A percentile compares a stretch with the other conserved stretches of the same genome.
These are phyloP conservation scores for Amauroascus verrucosus DNA, from an alignment of 2,329 filamentous ascomycete genomes.

Conservation along the genomic window DNA sequence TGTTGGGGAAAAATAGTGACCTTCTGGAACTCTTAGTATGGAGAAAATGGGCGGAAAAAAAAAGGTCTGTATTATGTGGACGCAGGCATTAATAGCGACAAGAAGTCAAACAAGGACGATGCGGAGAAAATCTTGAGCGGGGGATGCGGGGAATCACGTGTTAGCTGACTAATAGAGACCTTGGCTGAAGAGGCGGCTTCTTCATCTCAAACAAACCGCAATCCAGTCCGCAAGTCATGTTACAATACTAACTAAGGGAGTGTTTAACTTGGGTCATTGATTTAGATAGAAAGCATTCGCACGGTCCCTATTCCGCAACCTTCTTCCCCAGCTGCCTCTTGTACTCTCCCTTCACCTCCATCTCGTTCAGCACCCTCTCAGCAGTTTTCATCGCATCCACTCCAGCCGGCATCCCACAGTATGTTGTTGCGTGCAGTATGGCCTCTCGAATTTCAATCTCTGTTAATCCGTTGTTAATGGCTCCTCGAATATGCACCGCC, in stretches of 20 bases:
- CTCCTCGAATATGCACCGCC: slow-evolving; percentile 52
- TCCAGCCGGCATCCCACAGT: slow-evolving; percentile 46
- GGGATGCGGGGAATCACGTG: slow-evolving; percentile 7
- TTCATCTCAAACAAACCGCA: not conserved
- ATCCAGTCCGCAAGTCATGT: too few relatives aligned
- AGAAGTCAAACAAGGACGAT: not conserved
- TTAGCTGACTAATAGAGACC: not conserved
- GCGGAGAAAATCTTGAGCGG: slow-evolving; percentile 5
- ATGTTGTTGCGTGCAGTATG: slow-evolving; percentile 41
- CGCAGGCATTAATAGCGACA: not conserved
- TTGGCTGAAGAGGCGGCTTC: not conserved
- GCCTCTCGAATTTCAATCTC: slow-evolving; percentile 56
- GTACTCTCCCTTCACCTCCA: slow-evolving; percentile 38
- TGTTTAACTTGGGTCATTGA: too few relatives aligned
- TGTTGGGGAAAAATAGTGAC: not conserved
- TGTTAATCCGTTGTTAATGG: slow-evolving; percentile 51
- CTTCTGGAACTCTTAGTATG: not conserved
- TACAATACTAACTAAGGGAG: too few relatives aligned
- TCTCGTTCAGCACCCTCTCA: slow-evolving; percentile 43
- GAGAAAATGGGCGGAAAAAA: not conserved
- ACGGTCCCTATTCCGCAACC: too few relatives aligned
- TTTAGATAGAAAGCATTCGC: too few relatives aligned
- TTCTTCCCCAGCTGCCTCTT: slow-evolving; percentile 16
- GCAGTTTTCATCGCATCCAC: slow-evolving; percentile 46
- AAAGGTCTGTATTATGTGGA: not conserved